Conservation (phyloP, 352 stramenopile species). For the Elongisporangium undulatum region DNA sequence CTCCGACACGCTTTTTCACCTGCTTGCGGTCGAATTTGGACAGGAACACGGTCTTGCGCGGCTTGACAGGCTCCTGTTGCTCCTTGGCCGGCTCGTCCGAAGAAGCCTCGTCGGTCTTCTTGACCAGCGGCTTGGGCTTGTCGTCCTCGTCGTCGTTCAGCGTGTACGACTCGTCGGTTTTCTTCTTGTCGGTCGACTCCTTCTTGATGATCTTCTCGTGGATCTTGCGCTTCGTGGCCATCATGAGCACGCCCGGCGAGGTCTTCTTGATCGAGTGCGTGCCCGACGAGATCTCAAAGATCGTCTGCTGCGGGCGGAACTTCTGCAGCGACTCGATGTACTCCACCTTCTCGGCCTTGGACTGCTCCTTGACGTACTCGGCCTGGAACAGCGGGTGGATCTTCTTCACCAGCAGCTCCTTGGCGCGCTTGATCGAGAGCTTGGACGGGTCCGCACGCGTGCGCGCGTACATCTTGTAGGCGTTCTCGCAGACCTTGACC, state of each 20-base stretch:
- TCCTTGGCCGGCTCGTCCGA: slow-evolving; percentile 4
- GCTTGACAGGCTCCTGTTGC: slow-evolving; percentile 5
- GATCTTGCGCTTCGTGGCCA: slow-evolving; percentile 83
- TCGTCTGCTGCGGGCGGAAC: slow-evolving; percentile 94
- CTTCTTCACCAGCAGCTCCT: slow-evolving; percentile 90
- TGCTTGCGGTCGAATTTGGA: slow-evolving; percentile 95
- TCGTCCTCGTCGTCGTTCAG: slow-evolving; percentile 2
- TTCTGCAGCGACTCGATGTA: slow-evolving; percentile 91
- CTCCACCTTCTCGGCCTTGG: slow-evolving; percentile 75
- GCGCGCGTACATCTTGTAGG: slow-evolving; percentile 97
- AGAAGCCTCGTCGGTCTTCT: slow-evolving; percentile 4
- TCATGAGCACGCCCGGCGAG: slow-evolving; percentile 73
- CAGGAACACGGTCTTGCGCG: slow-evolving; percentile 83
- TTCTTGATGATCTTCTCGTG: slow-evolving; percentile 85
- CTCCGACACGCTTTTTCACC: slow-evolving; percentile 88
- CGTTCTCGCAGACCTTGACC: slow-evolving; percentile 93
- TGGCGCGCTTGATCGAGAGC: slow-evolving; percentile 92
- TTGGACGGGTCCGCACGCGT: slow-evolving; percentile 95
- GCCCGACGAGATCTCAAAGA: slow-evolving; percentile 94
- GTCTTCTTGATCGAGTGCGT: slow-evolving; percentile 75
- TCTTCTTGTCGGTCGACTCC: slow-evolving; percentile 47
- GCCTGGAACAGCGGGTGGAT: slow-evolving; percentile 91
- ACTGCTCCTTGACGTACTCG: slow-evolving; percentile 83
- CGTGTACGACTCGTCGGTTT: slow-evolving; percentile 29
- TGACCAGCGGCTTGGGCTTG: slow-evolving; percentile 4